Evolutionary conservation across 23 red algal species (phyloP), one percentile per base, ranked within the genome.

Genomic region (Gracilaria domingensis): DNA sequence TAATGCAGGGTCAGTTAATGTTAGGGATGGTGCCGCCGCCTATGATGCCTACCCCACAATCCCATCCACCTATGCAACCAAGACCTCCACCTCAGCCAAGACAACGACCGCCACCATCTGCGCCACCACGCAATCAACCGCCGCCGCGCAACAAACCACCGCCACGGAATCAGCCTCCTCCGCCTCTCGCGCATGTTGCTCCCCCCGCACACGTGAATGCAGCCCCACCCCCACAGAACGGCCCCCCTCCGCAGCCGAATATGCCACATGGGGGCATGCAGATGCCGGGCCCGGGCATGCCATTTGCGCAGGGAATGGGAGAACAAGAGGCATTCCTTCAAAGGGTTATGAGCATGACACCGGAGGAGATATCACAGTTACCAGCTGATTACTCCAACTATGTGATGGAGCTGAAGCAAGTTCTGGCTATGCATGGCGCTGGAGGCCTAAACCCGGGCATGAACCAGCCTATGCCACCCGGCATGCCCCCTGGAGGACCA

Each of bases 1-100:
- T 98, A 5, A 78, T 98, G 39, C 92, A 95, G 64, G 96, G 84
- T 12, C 92, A 95, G 72, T 70, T 98, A 38, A 86, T 98, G 92
- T 80, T 98, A 4, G 96, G 96, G 47, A 82, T 98, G 88, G 75
- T 96, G 7, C 82, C 89, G 12, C 88, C 82, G 48, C 94, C 87
- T 48, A 70, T 85, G 57, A 74, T 87, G 53, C 51, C 93, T 23
- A 39, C 71, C 14, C 77, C 88, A 25, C 87, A 58, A 14, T 18
- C 84, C n/a, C 66, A 75, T 40, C 78, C 78, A 25, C 75, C 76
- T 58, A 50, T 80, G 79, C 81, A 85, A 16, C 55, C 7, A 34
- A 65, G 56, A 40, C 56, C 81, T 40, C 81, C 53, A 48, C 81
- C 81, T 11, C 62, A 50, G 23, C 76, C 24, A 55, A 35, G 67